Evolutionary conservation across 2,329 filamentous ascomycete species (phyloP), one percentile per base, ranked within the genome.

Genomic region (Alternaria incomplexa): DNA sequence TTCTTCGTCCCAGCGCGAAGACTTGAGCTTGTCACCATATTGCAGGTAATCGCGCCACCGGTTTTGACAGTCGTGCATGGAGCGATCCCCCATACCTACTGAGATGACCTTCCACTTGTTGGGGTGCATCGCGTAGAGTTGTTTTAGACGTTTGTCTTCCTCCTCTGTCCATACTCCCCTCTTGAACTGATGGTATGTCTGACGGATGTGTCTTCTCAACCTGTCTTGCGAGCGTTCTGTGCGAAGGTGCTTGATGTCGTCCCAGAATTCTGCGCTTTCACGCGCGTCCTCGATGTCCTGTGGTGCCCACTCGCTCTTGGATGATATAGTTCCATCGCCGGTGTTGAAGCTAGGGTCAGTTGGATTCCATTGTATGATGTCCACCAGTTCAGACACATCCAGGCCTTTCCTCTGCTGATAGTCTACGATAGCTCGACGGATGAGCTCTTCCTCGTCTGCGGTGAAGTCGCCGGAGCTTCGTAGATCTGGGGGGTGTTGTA

Each of bases 31-130:
- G 6, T 85, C 82, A 20, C 86, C 86, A 57, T 87, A 89, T 48
- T 89, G 80, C 22, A 91, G 80, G 70, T 90, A 89, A 70, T 92
- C 91, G 43, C 89, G 85, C 82, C 89, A 92, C 4, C 91, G 88
- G 74, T 93, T 90, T 54, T 90, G 86, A 56, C 89, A 84, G 73
- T 93, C 90, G 63, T 88, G 86, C 0, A 86, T 83, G 43, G 88
- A 85, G 6, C 91, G 88, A 64, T 89, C 89, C 66, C 92, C 85
- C 22, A 87, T 69, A 12, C 82, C 67, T n/a, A 83, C 81, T 0
- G 85, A 87, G 66, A 93, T 90, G 26, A 83, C 68, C 11, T 84
- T 84, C 89, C 90, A 93, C 62, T 88, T 86, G 15, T 82, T 84
- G 1, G 84, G 83, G 52, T 86, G 77, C n/a, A 77, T 64, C 4